Percentiles rank a stretch among this genome's conserved stretches.
These are phyloP conservation scores for Carex cristatella DNA, from an alignment of 176 grass and related monocot species.

Conservation along the genomic window DNA sequence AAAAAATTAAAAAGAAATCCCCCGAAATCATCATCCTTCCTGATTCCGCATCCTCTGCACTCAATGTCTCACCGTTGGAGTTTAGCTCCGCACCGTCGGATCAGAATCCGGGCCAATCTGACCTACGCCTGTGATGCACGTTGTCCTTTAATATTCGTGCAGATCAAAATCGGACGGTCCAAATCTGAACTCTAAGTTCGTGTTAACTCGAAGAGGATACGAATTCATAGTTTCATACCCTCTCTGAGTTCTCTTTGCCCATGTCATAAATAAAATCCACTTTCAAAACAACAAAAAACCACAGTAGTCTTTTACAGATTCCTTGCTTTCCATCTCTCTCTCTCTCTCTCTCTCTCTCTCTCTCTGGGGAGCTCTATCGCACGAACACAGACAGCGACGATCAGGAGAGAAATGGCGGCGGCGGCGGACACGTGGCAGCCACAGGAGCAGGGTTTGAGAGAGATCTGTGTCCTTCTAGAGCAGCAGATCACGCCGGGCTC, in stretches of 20 bases:
- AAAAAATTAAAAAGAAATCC: background rate
- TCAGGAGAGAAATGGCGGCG: slow-evolving; percentile 25
- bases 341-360: background rate
- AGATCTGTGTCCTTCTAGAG: slow-evolving; percentile 85
- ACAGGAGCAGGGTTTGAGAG: slow-evolving; percentile 88
- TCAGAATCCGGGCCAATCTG: too few species aligned
- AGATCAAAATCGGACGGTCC: too few species aligned
- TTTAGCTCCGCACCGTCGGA: too few species aligned
- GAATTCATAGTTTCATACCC: background rate
- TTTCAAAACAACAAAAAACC: background rate
- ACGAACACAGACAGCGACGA: slow-evolving; percentile 9
- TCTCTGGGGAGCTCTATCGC: background rate
- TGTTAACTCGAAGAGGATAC: too few species aligned
- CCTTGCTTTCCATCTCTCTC: background rate
- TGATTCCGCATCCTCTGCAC: too few species aligned
- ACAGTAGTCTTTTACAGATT: background rate
- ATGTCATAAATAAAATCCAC: slow-evolving; percentile 7
- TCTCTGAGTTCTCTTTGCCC: background rate
- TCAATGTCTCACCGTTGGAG: too few species aligned
- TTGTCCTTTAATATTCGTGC: too few species aligned
- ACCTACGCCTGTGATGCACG: too few species aligned
- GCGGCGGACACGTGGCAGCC: slow-evolving; percentile 67
- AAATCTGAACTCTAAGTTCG: too few species aligned
- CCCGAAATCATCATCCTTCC: background rate
- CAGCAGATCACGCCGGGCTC: slow-evolving; percentile 92